These are phyloP conservation scores for Thelephora aurantiotincta DNA, from an alignment of 768 basidiomycete species.

Conservation along the genomic window DNA sequence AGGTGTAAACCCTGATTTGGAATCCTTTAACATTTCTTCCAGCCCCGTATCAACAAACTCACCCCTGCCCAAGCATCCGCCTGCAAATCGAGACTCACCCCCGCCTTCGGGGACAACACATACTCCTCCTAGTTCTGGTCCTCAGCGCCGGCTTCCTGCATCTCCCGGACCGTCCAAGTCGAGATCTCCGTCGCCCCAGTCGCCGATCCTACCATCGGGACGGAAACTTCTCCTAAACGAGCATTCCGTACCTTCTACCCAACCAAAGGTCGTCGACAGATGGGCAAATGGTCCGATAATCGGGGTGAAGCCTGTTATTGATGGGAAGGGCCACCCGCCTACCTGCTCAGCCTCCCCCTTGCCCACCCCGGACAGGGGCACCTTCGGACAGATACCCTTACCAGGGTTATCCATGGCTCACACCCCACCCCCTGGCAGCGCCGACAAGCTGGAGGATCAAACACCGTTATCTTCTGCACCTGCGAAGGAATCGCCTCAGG, in stretches of 20 bases:
- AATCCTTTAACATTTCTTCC: no score
- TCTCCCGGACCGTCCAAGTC: neutral
- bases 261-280: neutral
- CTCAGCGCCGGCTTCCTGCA: neutral
- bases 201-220: neutral
- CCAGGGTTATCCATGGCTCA: neutral
- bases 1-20: no score
- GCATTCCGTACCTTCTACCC: neutral
- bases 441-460: constrained; percentile 4
- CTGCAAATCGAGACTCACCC: no score
- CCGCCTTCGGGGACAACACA: no score
- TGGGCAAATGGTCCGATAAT: neutral
- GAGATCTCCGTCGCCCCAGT: neutral
- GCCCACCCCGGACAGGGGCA: neutral
- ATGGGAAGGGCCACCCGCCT: neutral
- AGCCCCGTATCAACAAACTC: no score
- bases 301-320: neutral
- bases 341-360: neutral
- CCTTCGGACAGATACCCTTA: neutral
- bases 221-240: constrained; percentile 2
- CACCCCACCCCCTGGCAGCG: neutral
- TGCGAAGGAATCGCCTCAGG: neutral
- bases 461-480: neutral
- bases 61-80: no score
- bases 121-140: no score